Evolutionary conservation across 2,329 filamentous ascomycete genomes (phyloP).

Genomic region (Paecilomyces variotii): DNA sequence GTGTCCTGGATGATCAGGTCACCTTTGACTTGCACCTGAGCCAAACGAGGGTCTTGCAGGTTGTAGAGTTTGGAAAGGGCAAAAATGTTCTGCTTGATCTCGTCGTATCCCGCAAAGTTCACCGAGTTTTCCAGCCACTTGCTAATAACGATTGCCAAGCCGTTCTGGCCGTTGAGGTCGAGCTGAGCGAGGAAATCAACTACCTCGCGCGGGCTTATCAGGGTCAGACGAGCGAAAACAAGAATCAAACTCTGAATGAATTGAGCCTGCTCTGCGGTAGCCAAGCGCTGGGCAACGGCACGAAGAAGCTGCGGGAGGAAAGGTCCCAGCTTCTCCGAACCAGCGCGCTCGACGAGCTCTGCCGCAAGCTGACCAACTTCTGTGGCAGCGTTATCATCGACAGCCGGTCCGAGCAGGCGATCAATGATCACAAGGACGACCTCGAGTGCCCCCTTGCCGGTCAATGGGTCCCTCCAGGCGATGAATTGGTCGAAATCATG

Average conservation of each 20-base stretch:
- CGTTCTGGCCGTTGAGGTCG: slow-evolving; percentile 65
- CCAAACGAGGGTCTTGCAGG: slow-evolving; percentile 71
- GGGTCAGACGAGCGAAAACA: slow-evolving; percentile 84
- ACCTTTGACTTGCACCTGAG: slow-evolving; percentile 77
- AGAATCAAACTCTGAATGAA: slow-evolving; percentile 95
- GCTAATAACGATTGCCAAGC: slow-evolving; percentile 78
- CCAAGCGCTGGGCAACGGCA: slow-evolving; percentile 78
- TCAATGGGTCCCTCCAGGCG: slow-evolving; percentile 68
- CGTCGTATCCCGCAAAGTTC: slow-evolving; percentile 96
- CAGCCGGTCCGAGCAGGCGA: slow-evolving; percentile 68
- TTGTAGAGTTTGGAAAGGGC: slow-evolving; percentile 87
- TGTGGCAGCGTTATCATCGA: slow-evolving; percentile 92
- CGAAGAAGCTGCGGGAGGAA: slow-evolving; percentile 81
- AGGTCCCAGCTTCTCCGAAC: slow-evolving; percentile 80
- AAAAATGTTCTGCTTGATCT: slow-evolving; percentile 93
- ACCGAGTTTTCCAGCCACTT: slow-evolving; percentile 98
- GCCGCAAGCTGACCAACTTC: slow-evolving; percentile 92
- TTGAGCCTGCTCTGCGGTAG: slow-evolving; percentile 70
- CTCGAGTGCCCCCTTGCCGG: slow-evolving; percentile 75
- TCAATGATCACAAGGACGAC: slow-evolving; percentile 88
- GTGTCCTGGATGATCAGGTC: slow-evolving; percentile 76
- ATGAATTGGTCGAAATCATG: slow-evolving; percentile 89
- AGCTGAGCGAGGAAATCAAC: slow-evolving; percentile 85
- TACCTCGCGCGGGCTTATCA: slow-evolving; percentile 79
- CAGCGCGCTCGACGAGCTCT: slow-evolving; percentile 91